phyloP scores from a whole-genome alignment of 164 flowering plant genomes.

The Houttuynia cordata region DNA sequence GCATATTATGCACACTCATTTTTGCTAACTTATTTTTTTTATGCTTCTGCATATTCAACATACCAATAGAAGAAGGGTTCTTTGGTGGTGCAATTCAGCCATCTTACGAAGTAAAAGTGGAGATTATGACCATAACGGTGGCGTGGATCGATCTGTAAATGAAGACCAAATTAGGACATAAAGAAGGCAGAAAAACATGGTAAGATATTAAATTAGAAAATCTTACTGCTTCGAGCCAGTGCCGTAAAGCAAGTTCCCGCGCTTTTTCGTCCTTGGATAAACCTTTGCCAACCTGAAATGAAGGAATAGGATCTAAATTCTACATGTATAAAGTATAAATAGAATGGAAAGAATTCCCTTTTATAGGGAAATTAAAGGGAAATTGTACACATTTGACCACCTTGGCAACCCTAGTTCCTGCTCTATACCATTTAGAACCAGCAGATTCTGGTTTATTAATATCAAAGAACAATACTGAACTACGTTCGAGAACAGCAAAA shows the following conservation, averaged over 20 bases:
- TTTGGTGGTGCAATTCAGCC: conserved; percentile 79
- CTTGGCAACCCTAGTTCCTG: conserved; percentile 85
- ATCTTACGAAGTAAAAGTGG: conserved; percentile 64
- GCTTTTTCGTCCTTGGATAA: conserved; percentile 84
- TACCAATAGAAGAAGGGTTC: conserved; percentile 97
- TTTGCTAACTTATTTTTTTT: too few relatives aligned
- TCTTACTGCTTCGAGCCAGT: conserved; percentile 97
- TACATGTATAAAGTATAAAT: too few relatives aligned
- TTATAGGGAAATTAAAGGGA: too few relatives aligned
- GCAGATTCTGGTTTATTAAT: conserved; percentile 69
- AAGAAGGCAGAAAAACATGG: background rate
- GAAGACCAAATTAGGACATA: background rate
- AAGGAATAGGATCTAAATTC: background rate
- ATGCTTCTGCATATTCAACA: conserved; percentile 4
- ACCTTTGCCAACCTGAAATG: conserved; percentile 85
- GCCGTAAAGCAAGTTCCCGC: conserved; percentile 82
- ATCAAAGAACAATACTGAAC: conserved; percentile 82
- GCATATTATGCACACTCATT: too few relatives aligned
- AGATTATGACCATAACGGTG: conserved; percentile 98
- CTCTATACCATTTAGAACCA: conserved; percentile 81
- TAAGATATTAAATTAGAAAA: background rate
- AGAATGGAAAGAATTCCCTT: too few relatives aligned
- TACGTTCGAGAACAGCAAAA: conserved; percentile 77
- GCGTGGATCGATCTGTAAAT: conserved; percentile 79
- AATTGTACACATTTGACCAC: conserved; percentile 15